Percentiles rank a stretch among this genome's conserved stretches.
These are phyloP conservation scores for Didymellaceae sp. DNA, from an alignment of 2,329 filamentous ascomycete genomes.

Conservation along the genomic window DNA sequence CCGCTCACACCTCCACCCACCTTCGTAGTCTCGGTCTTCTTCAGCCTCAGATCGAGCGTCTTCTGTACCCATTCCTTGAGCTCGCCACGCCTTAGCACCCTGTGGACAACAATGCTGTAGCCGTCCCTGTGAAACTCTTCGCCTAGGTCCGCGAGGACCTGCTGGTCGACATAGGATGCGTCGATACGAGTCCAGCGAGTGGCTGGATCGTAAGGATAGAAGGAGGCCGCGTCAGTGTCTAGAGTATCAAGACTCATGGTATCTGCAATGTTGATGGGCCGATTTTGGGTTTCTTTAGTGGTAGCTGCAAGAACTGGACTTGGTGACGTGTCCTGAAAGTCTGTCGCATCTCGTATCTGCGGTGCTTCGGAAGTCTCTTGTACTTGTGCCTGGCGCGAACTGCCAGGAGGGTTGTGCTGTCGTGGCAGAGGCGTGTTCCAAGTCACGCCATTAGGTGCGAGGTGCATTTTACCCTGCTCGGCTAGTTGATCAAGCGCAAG, in stretches of 20 bases:
- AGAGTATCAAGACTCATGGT: neutral
- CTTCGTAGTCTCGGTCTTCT: neutral
- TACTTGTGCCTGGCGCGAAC: neutral
- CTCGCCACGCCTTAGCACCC: constrained; percentile 22
- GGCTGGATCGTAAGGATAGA: constrained; percentile 9
- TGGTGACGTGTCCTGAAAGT: constrained; percentile 11
- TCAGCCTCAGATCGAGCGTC: constrained; percentile 23
- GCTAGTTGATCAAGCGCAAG: constrained; percentile 7
- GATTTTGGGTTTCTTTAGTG: neutral
- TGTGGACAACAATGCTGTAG: constrained; percentile 23
- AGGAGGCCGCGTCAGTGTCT: constrained; percentile 14
- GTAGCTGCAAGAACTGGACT: constrained; percentile 1
- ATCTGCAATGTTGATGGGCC: neutral
- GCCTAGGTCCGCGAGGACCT: constrained; percentile 22
- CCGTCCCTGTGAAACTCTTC: constrained; percentile 27
- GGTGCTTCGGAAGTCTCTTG: neutral
- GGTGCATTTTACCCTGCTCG: constrained; percentile 7
- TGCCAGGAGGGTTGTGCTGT: neutral
- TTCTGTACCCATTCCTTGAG: constrained; percentile 25
- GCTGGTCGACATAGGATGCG: constrained; percentile 23
- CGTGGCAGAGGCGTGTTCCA: constrained; percentile 9
- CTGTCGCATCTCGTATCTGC: constrained; percentile 1
- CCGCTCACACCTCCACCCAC: constrained; percentile 6
- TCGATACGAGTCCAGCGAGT: constrained; percentile 30
- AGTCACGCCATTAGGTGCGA: constrained; percentile 3